These are phyloP conservation scores for Adansonia grandidieri DNA, from an alignment of 441 rosid genomes.

Conservation along the genomic window DNA sequence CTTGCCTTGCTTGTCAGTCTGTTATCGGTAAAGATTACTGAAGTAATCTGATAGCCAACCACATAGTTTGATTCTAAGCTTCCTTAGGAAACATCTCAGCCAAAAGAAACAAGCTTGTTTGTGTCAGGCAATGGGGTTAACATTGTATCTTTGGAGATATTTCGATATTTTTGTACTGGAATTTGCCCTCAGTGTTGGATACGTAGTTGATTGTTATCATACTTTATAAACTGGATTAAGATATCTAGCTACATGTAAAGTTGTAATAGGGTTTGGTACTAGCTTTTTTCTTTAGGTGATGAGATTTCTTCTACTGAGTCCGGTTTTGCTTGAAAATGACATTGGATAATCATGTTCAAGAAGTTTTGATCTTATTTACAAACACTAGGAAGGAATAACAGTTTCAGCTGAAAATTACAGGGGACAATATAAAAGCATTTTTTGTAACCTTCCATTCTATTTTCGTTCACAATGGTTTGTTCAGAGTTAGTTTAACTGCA, in stretches of 20 bases:
- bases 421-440: not conserved
- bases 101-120: slow-evolving; percentile 11
- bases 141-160: not conserved
- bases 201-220: not conserved
- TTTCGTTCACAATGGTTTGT: slow-evolving; percentile 5
- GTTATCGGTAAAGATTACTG: not conserved
- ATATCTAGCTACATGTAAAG: slow-evolving; percentile 1
- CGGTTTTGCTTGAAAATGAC: not conserved
- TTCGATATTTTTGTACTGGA: slow-evolving; percentile 4
- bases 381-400: not conserved
- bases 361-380: not conserved
- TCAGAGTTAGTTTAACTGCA: slow-evolving; percentile 13
- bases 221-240: not conserved
- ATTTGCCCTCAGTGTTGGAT: not conserved
- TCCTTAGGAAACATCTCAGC: not conserved
- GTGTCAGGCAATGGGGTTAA: not conserved
- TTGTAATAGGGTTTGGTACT: not conserved
- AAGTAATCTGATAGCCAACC: not conserved
- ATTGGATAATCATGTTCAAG: not conserved
- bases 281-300: not conserved
- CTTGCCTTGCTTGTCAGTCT: slow-evolving; percentile 14
- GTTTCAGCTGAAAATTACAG: not conserved
- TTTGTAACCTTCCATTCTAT: not conserved
- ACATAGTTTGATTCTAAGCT: not conserved
- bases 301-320: not conserved